Conservation (phyloP, 139 green algal species). For the Penium margaritaceum region DNA sequence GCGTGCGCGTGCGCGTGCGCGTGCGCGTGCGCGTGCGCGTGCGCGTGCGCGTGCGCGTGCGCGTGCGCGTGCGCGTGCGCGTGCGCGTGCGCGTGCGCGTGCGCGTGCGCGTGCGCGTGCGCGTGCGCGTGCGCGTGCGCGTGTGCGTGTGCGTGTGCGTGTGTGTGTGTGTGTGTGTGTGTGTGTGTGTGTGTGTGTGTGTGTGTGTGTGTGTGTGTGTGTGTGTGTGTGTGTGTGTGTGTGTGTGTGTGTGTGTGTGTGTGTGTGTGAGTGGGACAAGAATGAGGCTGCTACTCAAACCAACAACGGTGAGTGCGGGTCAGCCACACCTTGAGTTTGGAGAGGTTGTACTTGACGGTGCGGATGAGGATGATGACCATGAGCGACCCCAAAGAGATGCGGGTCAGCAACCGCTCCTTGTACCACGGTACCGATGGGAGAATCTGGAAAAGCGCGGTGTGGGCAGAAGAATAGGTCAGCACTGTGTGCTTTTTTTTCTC, state of each 20-base stretch:
- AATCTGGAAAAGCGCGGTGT: not conserved
- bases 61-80: not conserved
- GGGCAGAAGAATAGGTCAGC: not conserved
- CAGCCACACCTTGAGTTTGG: constrained; percentile 48
- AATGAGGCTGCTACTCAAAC: no score
- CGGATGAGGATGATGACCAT: constrained; percentile 71
- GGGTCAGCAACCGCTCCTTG: constrained; percentile 58
- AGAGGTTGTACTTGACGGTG: constrained; percentile 63
- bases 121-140: not conserved
- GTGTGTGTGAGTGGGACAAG: no score
- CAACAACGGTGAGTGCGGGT: no score
- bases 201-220: no score
- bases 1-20: not conserved
- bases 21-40: not conserved
- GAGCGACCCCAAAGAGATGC: constrained; percentile 53
- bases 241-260: not conserved
- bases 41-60: not conserved
- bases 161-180: constrained; percentile 6
- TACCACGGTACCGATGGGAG: constrained; percentile 65
- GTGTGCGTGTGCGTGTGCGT: not conserved
- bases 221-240: no score
- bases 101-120: not conserved
- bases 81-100: not conserved
- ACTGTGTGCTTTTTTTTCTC: no score
- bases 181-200: no score